Evolutionary conservation across 805 yeast genomes (phyloP), one percentile per base, ranked within the genome.

Genomic region (Ogataea pini): DNA sequence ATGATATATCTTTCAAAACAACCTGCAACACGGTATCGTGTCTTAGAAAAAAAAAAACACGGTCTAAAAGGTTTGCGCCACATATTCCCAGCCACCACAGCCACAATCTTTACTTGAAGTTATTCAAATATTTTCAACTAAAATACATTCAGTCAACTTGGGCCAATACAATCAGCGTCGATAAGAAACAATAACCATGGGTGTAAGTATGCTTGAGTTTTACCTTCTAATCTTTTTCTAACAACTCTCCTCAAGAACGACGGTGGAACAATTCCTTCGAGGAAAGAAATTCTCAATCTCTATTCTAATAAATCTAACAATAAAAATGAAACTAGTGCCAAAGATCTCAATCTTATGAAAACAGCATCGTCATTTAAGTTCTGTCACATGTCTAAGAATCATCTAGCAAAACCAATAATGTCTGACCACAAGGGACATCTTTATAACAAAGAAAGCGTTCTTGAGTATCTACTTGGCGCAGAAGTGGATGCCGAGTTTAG

Each of bases 261-360:
- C 61, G 92, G 92, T n/a, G 89, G 91, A 2, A 75, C 87, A 1
- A 77, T 85, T 16, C 82, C 84, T 13, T 77, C 76, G 44, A 70
- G 87, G 25, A 72, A 73, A 49, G 86, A 83, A 51, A 72, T 79
- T 10, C 63, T 66, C 13, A 63, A 56, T 31, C 60, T 57, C 41
- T 55, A 53, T 33, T 37, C 59, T 7, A 32, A 50, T 10, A 46
- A 50, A 10, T n/a, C 43, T 6, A 54, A 43, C 9, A 56, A 60
- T 37, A 45, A 36, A 6, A 37, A 32, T 4, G 27, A 33, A 36
- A 31, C 47, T 36, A 60, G 58, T 19, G 47, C 34, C 7, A 55
- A 34, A 42, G 59, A 52, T 14, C 22, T 51, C 19, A 41, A 44
- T 24, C 59, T 51, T 16, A 63, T 64, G 53, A 56, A 58, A 41